Percentiles rank a stretch among this genome's conserved stretches.
These are phyloP conservation scores for Ambrosia hybrid DNA, from an alignment of 140 eudicot genomes.

Conservation along the genomic window DNA sequence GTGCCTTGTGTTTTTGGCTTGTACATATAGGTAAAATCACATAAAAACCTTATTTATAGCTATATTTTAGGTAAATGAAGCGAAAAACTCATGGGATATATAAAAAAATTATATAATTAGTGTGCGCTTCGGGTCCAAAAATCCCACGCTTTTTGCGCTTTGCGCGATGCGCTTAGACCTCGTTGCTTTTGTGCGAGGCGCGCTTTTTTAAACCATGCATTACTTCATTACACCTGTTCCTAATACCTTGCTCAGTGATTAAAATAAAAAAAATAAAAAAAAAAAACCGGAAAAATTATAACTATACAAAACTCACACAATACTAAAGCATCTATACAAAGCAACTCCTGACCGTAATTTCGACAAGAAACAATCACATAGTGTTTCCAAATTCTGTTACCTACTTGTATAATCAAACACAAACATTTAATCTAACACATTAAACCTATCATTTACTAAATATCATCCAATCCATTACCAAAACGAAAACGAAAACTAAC, in stretches of 20 bases:
- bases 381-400: background rate
- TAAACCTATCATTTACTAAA: background rate
- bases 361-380: slow-evolving; percentile 11
- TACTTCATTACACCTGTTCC: background rate
- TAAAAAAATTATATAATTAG: too few relatives aligned
- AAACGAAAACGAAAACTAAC: background rate
- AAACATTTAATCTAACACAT: background rate
- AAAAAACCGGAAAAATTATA: background rate
- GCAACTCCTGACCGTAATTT: slow-evolving; percentile 21
- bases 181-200: too few relatives aligned
- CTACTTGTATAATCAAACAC: background rate
- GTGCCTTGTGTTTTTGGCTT: too few relatives aligned
- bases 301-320: background rate
- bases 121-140: too few relatives aligned
- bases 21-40: too few relatives aligned
- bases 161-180: too few relatives aligned
- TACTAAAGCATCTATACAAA: background rate
- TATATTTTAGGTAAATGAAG: too few relatives aligned
- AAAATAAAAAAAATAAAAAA: background rate
- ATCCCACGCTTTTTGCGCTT: too few relatives aligned
- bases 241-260: background rate
- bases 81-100: too few relatives aligned
- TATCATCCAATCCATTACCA: slow-evolving; percentile 15
- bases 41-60: too few relatives aligned
- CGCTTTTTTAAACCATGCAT: too few relatives aligned